Conservation (phyloP, 805 yeast species). For the Yarrowia yakushimensis region DNA sequence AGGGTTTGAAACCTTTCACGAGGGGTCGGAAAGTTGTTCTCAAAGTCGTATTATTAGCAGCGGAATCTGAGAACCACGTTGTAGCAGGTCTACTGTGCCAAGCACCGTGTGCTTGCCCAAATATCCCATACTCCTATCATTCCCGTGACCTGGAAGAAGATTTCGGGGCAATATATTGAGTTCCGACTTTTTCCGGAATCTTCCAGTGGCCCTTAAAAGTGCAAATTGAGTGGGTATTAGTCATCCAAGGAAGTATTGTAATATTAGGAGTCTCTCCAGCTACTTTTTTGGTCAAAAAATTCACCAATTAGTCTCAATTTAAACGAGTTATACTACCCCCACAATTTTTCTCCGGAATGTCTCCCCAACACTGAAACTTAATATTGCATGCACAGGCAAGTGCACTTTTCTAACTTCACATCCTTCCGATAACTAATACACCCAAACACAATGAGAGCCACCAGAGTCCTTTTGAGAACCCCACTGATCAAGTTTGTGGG, state of each 20-base stretch:
- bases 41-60: neutral
- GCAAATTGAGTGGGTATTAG: neutral
- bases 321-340: no score
- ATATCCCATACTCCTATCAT: neutral
- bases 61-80: no score
- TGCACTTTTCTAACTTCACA: slow-evolving; percentile 22
- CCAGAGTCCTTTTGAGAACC: slow-evolving; percentile 34
- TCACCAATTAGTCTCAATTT: no score
- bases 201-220: neutral
- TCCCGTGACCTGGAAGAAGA: neutral
- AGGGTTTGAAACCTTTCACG: neutral
- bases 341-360: neutral
- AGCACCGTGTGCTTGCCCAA: no score
- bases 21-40: neutral
- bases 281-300: no score
- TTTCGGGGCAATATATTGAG: slow-evolving; percentile 24
- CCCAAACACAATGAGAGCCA: slow-evolving; percentile 34
- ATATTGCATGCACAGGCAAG: slow-evolving; percentile 2
- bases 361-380: slow-evolving; percentile 16
- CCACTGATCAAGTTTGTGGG: slow-evolving; percentile 88
- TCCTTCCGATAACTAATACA: slow-evolving; percentile 17
- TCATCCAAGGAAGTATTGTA: neutral
- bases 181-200: slow-evolving; percentile 22
- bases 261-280: no score
- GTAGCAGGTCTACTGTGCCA: no score